Conservation (phyloP, 2,329 filamentous ascomycete genomes). For the Stenocarpella maydis region DNA sequence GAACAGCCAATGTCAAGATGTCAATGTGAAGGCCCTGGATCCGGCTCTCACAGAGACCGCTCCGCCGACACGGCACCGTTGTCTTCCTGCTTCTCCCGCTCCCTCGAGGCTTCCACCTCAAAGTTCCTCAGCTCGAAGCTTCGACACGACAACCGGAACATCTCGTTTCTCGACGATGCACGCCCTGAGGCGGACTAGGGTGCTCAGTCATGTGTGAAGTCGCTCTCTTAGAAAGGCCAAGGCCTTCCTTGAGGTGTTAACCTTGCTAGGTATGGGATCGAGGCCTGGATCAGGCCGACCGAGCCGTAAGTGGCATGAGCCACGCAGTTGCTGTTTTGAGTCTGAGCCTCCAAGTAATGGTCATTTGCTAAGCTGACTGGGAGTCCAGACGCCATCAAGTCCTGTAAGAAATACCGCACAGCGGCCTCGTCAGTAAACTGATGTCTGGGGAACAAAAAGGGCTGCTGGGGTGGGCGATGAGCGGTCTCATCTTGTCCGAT, state of each 20-base stretch:
- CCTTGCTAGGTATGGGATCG: neutral
- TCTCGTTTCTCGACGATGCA: neutral
- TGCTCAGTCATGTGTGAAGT: neutral
- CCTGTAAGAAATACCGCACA: slow-evolving; percentile 27
- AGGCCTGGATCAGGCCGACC: neutral
- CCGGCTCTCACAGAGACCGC: neutral
- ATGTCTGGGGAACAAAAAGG: neutral
- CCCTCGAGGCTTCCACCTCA: neutral
- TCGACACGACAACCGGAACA: neutral
- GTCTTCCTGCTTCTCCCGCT: neutral
- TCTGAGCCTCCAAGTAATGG: neutral
- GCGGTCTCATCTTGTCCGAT: slow-evolving; percentile 28
- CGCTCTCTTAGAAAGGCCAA: neutral
- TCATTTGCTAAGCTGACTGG: slow-evolving; percentile 11
- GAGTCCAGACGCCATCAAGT: slow-evolving; percentile 24
- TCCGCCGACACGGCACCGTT: neutral
- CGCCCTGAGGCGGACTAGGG: neutral
- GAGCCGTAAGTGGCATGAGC: neutral
- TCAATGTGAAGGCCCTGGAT: neutral
- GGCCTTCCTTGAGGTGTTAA: neutral
- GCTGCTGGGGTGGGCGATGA: slow-evolving; percentile 8
- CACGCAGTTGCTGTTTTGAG: neutral
- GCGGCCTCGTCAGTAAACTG: slow-evolving; percentile 30
- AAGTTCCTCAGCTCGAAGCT: slow-evolving; percentile 10
- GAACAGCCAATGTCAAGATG: neutral